Conservation (phyloP, 1,284 basidiomycete genomes). For the Papiliotrema flavescens region DNA sequence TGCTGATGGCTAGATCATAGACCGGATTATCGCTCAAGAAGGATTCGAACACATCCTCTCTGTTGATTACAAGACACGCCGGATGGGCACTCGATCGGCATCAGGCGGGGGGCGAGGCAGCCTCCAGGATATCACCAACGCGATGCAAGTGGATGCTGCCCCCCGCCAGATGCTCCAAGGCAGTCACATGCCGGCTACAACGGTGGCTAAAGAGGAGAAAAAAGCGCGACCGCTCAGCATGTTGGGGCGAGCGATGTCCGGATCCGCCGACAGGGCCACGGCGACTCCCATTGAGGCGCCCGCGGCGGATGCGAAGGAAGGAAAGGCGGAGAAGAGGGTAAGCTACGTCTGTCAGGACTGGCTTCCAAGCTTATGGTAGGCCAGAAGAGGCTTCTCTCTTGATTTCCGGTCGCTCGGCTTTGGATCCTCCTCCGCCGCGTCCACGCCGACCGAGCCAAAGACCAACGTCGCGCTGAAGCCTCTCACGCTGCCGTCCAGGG, state of each 20-base stretch:
- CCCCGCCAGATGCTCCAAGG: not conserved
- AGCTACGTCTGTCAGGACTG: slow-evolving; percentile 2
- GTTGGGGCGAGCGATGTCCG: slow-evolving; percentile 22
- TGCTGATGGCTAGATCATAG: slow-evolving; percentile 61
- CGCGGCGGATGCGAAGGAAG: slow-evolving; percentile 5
- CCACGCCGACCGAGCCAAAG: slow-evolving; percentile 13
- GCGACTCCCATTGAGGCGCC: not conserved
- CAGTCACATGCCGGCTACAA: not conserved
- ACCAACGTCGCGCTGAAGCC: slow-evolving; percentile 25
- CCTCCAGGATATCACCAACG: slow-evolving; percentile 5
- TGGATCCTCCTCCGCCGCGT: slow-evolving; percentile 14
- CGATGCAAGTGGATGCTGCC: not conserved
- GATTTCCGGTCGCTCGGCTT: slow-evolving; percentile 46
- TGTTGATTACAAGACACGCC: slow-evolving; percentile 64
- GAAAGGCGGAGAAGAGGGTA: slow-evolving; percentile 15
- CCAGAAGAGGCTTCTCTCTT: slow-evolving; percentile 43
- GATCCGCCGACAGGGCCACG: not conserved
- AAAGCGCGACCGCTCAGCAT: slow-evolving; percentile 32
- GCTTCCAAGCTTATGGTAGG: slow-evolving; percentile 12
- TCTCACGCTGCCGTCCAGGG: slow-evolving; percentile 21
- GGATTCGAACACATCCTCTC: slow-evolving; percentile 92
- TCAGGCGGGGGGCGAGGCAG: slow-evolving; percentile 1
- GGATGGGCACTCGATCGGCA: slow-evolving; percentile 8
- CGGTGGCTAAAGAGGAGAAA: slow-evolving; percentile 6
- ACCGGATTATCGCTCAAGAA: slow-evolving; percentile 87